These are phyloP conservation scores for Plicaturopsis crispa DNA, from an alignment of 768 basidiomycete species.

Conservation along the genomic window DNA sequence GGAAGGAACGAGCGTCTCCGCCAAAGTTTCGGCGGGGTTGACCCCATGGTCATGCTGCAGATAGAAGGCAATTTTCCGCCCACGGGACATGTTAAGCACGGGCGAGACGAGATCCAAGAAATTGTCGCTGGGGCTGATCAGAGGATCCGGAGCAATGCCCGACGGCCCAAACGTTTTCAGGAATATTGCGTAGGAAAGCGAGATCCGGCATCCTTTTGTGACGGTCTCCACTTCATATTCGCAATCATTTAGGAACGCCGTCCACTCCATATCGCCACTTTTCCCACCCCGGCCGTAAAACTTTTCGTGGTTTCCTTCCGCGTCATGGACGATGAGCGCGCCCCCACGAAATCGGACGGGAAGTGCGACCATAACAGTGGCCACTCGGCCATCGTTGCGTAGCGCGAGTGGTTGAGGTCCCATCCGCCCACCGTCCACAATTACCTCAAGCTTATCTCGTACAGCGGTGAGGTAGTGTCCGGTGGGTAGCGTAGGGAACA, in stretches of 20 bases:
- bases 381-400: constrained; percentile 60
- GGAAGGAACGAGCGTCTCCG: constrained; percentile 62
- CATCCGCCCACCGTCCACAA: constrained; percentile 53
- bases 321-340: constrained; percentile 46
- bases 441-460: constrained; percentile 64
- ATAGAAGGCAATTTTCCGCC: constrained; percentile 67
- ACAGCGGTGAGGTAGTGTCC: constrained; percentile 66
- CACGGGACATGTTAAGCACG: constrained; percentile 64
- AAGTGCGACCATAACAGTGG: constrained; percentile 66
- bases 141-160: constrained; percentile 43
- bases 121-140: constrained; percentile 66
- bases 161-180: constrained; percentile 58
- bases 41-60: constrained; percentile 61
- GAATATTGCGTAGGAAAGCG: constrained; percentile 65
- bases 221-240: constrained; percentile 69
- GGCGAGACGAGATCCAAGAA: constrained; percentile 69
- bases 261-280: constrained; percentile 68
- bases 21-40: constrained; percentile 61
- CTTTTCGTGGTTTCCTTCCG: constrained; percentile 49
- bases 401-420: constrained; percentile 43
- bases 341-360: constrained; percentile 74
- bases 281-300: constrained; percentile 59
- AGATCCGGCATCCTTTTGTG: constrained; percentile 60
- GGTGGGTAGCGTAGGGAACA: constrained; percentile 64
- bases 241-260: constrained; percentile 67